Evolutionary conservation across 192 early-diverging fungal genomes (phyloP).

Genomic region (Backusella tarrabulga): DNA sequence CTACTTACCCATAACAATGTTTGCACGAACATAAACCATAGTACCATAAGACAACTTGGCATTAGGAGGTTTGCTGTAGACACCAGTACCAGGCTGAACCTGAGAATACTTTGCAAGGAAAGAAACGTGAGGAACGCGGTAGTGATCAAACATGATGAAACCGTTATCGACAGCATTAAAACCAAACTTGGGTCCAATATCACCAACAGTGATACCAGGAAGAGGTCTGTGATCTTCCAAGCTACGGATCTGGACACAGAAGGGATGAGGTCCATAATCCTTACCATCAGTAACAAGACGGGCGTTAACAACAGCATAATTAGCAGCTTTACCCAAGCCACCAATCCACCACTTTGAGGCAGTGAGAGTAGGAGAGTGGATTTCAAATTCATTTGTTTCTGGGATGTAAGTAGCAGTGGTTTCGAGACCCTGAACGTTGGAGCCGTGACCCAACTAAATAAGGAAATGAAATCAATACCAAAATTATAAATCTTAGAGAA

Average conservation of each 20-base stretch:
- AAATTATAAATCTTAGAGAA: not conserved
- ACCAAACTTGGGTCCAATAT: conserved; percentile 88
- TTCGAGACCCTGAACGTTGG: conserved; percentile 87
- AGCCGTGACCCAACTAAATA: conserved; percentile 55
- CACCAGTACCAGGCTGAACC: conserved; percentile 64
- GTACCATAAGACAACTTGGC: conserved; percentile 85
- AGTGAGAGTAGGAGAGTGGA: conserved; percentile 76
- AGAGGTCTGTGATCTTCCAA: conserved; percentile 70
- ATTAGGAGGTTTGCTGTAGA: conserved; percentile 71
- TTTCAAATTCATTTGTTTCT: conserved; percentile 84
- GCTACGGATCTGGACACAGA: conserved; percentile 79
- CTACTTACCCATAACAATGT: conserved; percentile 59
- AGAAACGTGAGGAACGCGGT: conserved; percentile 74
- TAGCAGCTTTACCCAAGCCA: conserved; percentile 74
- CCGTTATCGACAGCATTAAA: conserved; percentile 86
- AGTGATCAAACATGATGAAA: conserved; percentile 78
- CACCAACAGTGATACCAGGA: conserved; percentile 76
- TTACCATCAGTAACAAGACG: conserved; percentile 72
- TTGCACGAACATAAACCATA: conserved; percentile 80
- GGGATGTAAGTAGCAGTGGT: conserved; percentile 82
- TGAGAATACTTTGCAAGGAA: conserved; percentile 75
- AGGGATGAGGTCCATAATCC: conserved; percentile 76
- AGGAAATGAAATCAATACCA: not conserved
- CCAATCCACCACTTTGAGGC: conserved; percentile 90
- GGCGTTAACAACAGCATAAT: conserved; percentile 86